A percentile compares a stretch with the other conserved stretches of the same genome.
Conservation (phyloP, 164 flowering plant species). For the Nymphaea colorata region DNA sequence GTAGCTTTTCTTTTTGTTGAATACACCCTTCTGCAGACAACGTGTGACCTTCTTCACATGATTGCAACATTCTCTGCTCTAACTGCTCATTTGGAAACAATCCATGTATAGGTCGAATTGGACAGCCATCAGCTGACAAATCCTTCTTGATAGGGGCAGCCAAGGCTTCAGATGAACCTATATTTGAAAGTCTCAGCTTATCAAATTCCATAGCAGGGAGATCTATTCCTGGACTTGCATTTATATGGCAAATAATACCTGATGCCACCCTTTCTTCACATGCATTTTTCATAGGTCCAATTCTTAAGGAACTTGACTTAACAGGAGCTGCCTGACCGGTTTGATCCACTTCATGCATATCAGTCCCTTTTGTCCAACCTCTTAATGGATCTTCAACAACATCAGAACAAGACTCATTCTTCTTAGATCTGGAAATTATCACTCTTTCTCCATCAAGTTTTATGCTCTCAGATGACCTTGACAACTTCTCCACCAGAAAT, state of each 20-base stretch:
- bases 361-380: slow-evolving; percentile 5
- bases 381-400: slow-evolving; percentile 2
- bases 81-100: background rate
- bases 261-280: slow-evolving; percentile 10
- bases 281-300: slow-evolving; percentile 14
- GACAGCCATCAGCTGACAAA: background rate
- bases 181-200: background rate
- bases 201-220: background rate
- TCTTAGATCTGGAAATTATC: background rate
- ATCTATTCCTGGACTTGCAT: background rate
- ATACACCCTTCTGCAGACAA: background rate
- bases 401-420: slow-evolving; percentile 5
- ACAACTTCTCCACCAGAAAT: slow-evolving; percentile 60
- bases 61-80: background rate
- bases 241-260: background rate
- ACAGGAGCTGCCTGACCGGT: slow-evolving; percentile 9
- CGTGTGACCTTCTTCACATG: background rate
- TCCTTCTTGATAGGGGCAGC: slow-evolving; percentile 2
- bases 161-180: slow-evolving; percentile 5
- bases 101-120: background rate
- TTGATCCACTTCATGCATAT: slow-evolving; percentile 11
- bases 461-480: slow-evolving; percentile 22
- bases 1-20: background rate
- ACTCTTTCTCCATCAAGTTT: slow-evolving; percentile 9
- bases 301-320: slow-evolving; percentile 4